These are phyloP conservation scores for Eimeria mitis DNA, from an alignment of 169 alveolate genomes.

Conservation along the genomic window DNA sequence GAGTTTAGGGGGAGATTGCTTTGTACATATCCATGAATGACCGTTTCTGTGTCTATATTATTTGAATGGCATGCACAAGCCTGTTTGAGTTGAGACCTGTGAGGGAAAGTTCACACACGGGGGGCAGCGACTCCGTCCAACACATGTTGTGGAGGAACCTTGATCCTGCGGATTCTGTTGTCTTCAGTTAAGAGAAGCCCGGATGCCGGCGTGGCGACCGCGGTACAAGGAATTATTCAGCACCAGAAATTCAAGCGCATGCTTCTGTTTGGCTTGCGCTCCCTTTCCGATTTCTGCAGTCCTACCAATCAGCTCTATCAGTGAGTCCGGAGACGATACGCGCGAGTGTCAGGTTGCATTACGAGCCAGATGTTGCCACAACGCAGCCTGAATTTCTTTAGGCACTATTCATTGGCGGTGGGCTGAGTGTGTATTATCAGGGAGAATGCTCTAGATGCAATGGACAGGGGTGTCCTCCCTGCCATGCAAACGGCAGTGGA, in stretches of 20 bases:
- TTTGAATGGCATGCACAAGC: background rate
- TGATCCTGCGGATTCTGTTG: constrained; percentile 6
- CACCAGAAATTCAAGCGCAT: constrained; percentile 96
- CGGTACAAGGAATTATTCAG: constrained; percentile 94
- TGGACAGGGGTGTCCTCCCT: constrained; percentile 91
- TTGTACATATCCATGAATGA: background rate
- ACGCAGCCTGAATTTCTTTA: background rate
- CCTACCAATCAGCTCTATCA: constrained; percentile 92
- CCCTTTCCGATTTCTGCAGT: constrained; percentile 94
- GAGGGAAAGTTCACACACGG: background rate
- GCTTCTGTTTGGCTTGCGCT: constrained; percentile 95
- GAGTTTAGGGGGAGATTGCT: background rate
- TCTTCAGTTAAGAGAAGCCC: constrained; percentile 91
- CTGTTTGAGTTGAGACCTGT: background rate
- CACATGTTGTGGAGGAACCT: background rate
- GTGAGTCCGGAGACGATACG: constrained; percentile 33
- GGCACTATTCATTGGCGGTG: background rate
- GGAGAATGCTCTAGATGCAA: constrained; percentile 95
- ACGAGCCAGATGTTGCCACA: background rate
- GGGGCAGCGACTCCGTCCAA: background rate
- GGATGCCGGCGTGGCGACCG: constrained; percentile 96
- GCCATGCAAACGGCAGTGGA: constrained; percentile 92
- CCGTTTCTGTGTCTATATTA: background rate
- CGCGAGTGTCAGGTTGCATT: background rate
- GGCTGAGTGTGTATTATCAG: constrained; percentile 28